These are phyloP conservation scores for Mycena venus DNA, from an alignment of 768 basidiomycete genomes.

Conservation along the genomic window DNA sequence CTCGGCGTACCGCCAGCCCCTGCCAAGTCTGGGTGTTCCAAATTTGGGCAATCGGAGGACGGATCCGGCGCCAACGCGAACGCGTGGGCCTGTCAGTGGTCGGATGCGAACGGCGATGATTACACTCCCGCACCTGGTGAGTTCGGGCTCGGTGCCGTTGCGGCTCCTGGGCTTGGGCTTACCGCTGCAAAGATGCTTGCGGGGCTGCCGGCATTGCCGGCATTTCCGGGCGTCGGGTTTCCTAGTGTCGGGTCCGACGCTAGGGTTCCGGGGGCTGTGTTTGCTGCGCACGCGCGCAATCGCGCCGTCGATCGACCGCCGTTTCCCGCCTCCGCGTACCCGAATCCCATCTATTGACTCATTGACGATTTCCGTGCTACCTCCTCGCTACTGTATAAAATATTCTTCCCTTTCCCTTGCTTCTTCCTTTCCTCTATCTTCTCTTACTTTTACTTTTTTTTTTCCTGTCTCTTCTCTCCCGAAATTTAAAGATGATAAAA, in stretches of 20 bases:
- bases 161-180: not conserved
- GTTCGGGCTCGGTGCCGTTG: conserved; percentile 7
- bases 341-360: conserved; percentile 25
- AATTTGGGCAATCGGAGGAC: too few species aligned
- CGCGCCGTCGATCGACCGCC: not conserved
- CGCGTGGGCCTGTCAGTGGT: conserved; percentile 14
- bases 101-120: not conserved
- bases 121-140: not conserved
- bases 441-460: conserved; percentile 21
- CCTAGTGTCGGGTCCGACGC: too few species aligned
- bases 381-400: conserved; percentile 25
- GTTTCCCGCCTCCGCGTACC: not conserved
- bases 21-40: not conserved
- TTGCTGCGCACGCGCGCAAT: not conserved
- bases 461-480: conserved; percentile 16
- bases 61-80: too few species aligned
- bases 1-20: not conserved
- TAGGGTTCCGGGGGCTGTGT: not conserved
- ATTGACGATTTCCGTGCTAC: conserved; percentile 15
- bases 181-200: not conserved
- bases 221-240: not conserved
- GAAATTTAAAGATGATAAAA: conserved; percentile 1
- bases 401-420: conserved; percentile 26
- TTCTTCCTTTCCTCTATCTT: conserved; percentile 27
- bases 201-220: not conserved